These are phyloP conservation scores for Triglochin maritima DNA, from an alignment of 106 monocot species.

Conservation along the genomic window DNA sequence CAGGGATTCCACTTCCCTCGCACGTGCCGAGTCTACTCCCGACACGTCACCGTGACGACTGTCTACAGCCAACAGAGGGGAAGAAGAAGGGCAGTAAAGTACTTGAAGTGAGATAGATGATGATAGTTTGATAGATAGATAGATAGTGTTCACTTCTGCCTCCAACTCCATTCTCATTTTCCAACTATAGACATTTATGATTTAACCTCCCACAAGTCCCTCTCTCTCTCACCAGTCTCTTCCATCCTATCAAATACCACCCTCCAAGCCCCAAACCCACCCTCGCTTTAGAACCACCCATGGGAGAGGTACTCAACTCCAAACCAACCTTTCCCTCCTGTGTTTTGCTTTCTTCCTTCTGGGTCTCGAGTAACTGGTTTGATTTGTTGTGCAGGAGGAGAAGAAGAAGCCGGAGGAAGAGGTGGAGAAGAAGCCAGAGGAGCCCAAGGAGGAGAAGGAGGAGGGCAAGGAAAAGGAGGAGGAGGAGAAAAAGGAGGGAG, in stretches of 20 bases:
- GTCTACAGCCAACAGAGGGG: background rate
- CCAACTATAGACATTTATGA: background rate
- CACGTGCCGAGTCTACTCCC: background rate
- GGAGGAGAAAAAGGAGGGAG: background rate
- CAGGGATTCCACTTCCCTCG: background rate
- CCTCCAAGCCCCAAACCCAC: background rate
- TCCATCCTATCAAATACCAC: background rate
- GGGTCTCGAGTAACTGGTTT: background rate
- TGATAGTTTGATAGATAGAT: too few species aligned
- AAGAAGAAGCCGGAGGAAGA: slow-evolving; percentile 8
- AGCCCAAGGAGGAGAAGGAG: slow-evolving; percentile 26
- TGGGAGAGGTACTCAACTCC: too few species aligned
- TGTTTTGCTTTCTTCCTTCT: background rate
- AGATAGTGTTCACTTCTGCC: background rate
- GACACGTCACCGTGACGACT: background rate
- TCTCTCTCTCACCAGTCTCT: background rate
- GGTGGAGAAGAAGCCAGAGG: slow-evolving; percentile 17
- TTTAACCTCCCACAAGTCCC: background rate
- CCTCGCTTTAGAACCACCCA: background rate
- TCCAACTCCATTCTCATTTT: background rate
- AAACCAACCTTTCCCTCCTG: too few species aligned
- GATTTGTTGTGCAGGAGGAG: background rate
- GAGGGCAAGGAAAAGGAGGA: background rate
- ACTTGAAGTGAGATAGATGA: background rate
- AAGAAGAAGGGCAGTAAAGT: background rate